Evolutionary conservation across 2,329 filamentous ascomycete species (phyloP).

Genomic region (Botrytis pseudocinerea): DNA sequence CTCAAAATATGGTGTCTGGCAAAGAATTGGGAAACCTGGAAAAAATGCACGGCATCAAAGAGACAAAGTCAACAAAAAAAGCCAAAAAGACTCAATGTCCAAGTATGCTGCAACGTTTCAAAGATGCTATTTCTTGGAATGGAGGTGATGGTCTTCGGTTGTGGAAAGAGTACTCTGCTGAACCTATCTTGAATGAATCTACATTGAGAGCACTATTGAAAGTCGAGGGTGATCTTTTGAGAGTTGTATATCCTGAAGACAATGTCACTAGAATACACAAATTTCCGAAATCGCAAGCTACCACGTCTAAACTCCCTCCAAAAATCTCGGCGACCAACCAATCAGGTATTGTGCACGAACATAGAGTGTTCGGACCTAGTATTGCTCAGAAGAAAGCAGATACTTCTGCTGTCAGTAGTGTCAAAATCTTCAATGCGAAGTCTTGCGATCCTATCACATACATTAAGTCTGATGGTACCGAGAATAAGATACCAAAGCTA

Average conservation of each 20-base stretch:
- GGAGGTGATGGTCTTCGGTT: too few species aligned
- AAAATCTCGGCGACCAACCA: background rate
- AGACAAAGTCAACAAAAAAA: background rate
- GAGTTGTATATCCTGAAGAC: background rate
- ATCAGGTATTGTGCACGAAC: background rate
- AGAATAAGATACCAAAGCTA: background rate
- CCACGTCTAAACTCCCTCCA: background rate
- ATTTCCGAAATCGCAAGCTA: background rate
- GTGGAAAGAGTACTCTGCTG: background rate
- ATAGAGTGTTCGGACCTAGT: background rate
- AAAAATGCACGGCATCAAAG: background rate
- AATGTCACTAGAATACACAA: background rate
- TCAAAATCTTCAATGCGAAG: background rate
- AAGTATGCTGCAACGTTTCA: background rate
- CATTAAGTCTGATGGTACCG: background rate
- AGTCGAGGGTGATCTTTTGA: background rate
- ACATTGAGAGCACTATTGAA: background rate
- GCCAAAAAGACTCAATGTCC: background rate
- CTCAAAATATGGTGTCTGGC: background rate
- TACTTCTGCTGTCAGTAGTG: background rate
- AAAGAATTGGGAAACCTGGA: background rate
- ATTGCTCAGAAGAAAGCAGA: background rate
- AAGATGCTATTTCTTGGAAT: background rate
- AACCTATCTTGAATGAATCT: background rate
- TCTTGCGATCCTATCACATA: background rate